phyloP scores from a whole-genome alignment of 331 rosid genomes.

The Rosa hybrid region DNA sequence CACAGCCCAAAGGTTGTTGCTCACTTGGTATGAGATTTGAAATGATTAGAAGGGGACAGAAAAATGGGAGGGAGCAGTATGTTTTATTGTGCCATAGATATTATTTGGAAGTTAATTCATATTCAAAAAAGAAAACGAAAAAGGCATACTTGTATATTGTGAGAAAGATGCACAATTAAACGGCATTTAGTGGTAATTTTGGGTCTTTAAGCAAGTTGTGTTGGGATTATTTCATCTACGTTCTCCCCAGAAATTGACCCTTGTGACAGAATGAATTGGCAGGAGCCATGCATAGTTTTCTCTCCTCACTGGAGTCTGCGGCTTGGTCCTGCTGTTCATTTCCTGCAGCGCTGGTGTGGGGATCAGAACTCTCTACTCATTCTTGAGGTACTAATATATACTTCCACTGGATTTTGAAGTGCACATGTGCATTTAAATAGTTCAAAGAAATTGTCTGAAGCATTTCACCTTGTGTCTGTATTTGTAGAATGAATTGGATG shows the following conservation, averaged over 20 bases:
- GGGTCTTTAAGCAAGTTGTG: not conserved
- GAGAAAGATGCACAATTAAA: not conserved
- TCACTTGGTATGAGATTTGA: not conserved
- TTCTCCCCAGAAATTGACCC: conserved; percentile 25
- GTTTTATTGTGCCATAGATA: not conserved
- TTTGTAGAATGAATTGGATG: conserved; percentile 61
- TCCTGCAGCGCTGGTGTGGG: conserved; percentile 75
- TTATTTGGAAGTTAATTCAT: not conserved
- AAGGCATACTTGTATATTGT: not conserved
- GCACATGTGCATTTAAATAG: not conserved
- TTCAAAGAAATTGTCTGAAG: not conserved
- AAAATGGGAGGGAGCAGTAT: conserved; percentile 4
- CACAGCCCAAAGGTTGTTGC: conserved; percentile 3
- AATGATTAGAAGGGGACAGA: not conserved
- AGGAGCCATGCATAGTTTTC: conserved; percentile 88
- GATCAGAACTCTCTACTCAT: conserved; percentile 79
- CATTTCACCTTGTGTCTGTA: conserved; percentile 13
- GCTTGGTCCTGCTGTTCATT: conserved; percentile 83
- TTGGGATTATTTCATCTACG: not conserved
- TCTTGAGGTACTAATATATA: conserved; percentile 61
- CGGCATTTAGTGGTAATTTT: not conserved
- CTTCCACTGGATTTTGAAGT: conserved; percentile 6
- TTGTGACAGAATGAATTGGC: conserved; percentile 63
- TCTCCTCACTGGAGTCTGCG: conserved; percentile 87
- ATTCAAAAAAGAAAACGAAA: not conserved